Conservation (phyloP, 495 filamentous ascomycete genomes). For the Hypomontagnella monticulosa region DNA sequence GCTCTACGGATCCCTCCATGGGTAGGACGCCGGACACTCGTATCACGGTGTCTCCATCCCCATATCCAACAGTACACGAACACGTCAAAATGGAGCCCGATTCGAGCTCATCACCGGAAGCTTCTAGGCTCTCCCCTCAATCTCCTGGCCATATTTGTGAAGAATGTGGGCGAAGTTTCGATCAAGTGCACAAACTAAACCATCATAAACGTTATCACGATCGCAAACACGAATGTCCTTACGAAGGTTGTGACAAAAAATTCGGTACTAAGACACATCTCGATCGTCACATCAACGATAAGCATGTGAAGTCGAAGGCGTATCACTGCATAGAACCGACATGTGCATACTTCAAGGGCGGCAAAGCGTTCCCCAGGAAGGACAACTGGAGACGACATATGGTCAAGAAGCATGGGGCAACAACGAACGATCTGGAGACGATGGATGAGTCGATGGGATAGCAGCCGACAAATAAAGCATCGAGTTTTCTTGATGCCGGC, state of each 20-base stretch:
- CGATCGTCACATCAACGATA: conserved; percentile 62
- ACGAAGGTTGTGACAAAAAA: conserved; percentile 52
- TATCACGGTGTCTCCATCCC: conserved; percentile 52
- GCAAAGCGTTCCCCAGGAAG: conserved; percentile 61
- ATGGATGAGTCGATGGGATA: conserved; percentile 43
- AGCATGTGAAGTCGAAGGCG: conserved; percentile 59
- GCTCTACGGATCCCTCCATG: conserved; percentile 51
- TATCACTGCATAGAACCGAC: conserved; percentile 57
- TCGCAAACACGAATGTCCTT: conserved; percentile 55
- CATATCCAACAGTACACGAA: conserved; percentile 37
- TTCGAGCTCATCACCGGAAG: conserved; percentile 38
- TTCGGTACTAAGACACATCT: conserved; percentile 64
- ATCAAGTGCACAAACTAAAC: conserved; percentile 60
- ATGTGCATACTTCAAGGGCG: conserved; percentile 58
- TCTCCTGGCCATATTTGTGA: conserved; percentile 50
- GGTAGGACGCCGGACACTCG: conserved; percentile 56
- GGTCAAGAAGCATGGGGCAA: conserved; percentile 56
- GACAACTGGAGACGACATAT: conserved; percentile 64
- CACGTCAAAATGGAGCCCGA: conserved; percentile 38
- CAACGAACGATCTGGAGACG: conserved; percentile 35
- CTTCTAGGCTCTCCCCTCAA: conserved; percentile 43
- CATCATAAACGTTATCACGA: conserved; percentile 62
- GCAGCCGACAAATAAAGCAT: neutral
- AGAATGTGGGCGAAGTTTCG: conserved; percentile 55
- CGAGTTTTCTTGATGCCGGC: neutral